phyloP scores from a whole-genome alignment of 345 rosid species.

The Chamaenerion angustifolium region DNA sequence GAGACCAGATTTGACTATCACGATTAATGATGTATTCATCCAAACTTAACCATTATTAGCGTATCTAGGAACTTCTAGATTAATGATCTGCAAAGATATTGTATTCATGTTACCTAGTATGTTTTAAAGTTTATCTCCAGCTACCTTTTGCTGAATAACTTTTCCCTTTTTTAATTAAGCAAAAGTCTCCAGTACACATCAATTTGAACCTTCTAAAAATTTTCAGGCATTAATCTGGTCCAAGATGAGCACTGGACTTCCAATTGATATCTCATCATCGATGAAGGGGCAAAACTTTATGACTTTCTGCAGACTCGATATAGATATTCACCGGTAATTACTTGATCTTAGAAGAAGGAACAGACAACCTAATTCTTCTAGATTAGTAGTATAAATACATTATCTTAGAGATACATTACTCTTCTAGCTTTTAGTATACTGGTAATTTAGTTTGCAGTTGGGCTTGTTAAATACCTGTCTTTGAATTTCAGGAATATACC shows the following conservation, averaged over 20 bases:
- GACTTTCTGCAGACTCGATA: constrained; percentile 87
- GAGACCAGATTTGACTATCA: too few species aligned
- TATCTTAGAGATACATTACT: not conserved
- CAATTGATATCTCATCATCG: constrained; percentile 84
- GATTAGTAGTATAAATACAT: not conserved
- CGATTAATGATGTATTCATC: too few species aligned
- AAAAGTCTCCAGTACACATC: not conserved
- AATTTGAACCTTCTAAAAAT: not conserved
- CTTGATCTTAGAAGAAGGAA: constrained; percentile 1
- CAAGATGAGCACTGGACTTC: constrained; percentile 98
- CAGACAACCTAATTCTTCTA: too few species aligned
- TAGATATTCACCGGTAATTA: constrained; percentile 77
- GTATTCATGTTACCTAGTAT: too few species aligned
- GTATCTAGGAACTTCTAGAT: too few species aligned
- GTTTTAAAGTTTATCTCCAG: too few species aligned
- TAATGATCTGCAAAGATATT: too few species aligned
- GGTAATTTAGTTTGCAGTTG: not conserved
- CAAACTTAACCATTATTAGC: too few species aligned
- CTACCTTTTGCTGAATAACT: too few species aligned
- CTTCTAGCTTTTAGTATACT: not conserved
- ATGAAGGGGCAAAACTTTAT: constrained; percentile 66
- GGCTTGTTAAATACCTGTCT: not conserved
- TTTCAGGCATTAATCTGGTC: constrained; percentile 97
- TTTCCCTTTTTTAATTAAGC: not conserved
- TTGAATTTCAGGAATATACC: constrained; percentile 68